Percentiles rank a stretch among this genome's conserved stretches.
Conservation (phyloP, 257 asterid genomes). For the Apocynum venetum region DNA sequence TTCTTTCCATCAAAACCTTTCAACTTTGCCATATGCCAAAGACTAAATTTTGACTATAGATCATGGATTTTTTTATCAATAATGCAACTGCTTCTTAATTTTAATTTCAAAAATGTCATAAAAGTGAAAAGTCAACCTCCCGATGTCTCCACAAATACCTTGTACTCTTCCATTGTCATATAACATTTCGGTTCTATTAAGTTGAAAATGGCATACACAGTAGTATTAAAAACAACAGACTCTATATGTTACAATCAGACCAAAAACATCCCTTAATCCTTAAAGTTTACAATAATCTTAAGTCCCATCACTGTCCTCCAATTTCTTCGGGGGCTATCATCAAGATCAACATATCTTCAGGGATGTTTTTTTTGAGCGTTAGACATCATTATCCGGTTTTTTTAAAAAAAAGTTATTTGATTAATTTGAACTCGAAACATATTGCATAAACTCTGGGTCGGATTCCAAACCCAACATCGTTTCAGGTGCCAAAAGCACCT, state of each 20-base stretch:
- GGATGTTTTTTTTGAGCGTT: too few species aligned
- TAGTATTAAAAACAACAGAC: not conserved
- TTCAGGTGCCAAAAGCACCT: conserved; percentile 37
- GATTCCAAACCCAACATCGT: conserved; percentile 32
- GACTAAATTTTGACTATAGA: too few species aligned
- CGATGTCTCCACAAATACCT: not conserved
- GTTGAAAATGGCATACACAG: not conserved
- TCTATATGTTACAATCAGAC: not conserved
- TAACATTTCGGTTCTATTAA: not conserved
- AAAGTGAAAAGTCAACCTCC: too few species aligned
- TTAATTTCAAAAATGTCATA: too few species aligned
- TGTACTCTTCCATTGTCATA: not conserved
- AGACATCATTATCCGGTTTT: not conserved
- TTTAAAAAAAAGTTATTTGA: not conserved
- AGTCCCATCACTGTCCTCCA: not conserved
- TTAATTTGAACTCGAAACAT: conserved; percentile 13
- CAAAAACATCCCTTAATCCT: not conserved
- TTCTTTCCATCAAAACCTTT: too few species aligned
- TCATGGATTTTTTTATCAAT: too few species aligned
- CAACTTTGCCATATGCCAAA: too few species aligned
- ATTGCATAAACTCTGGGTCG: conserved; percentile 38
- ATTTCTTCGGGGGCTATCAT: not conserved
- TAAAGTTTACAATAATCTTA: not conserved
- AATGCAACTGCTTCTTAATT: too few species aligned
- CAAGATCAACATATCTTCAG: not conserved